Base-by-base conservation (phyloP, 2,329 filamentous ascomycete genomes). In the Nannizziopsis arthrosporioides region DNA sequence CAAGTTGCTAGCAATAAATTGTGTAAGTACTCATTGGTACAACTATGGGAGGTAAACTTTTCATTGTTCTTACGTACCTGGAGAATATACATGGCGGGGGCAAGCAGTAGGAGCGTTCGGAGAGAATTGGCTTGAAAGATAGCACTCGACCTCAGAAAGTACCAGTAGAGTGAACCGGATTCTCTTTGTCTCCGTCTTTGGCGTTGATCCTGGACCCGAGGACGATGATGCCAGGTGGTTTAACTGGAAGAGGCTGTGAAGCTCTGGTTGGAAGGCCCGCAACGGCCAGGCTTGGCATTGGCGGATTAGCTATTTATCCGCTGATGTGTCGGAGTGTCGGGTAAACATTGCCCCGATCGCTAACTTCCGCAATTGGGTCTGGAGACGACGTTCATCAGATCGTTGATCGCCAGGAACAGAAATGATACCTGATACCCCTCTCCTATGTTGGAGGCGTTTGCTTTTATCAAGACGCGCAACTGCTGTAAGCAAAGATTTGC, bases 1-100 rank as follows among this genome's bases (percentile, higher is more conserved):
- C 86, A 57, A 96, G 81, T 73, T 77, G 73, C 74, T 79, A 53
- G 27, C 42, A 18, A 14, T 18, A 39, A 32, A 30, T 6, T 18
- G 7, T 15, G 31, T 34, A 46, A 36, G 19, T 15, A 19, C 17
- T 15, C 32, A 44, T 11, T 34, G n/a, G 15, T 15, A 38, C 7
- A 18, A 27, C 22, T 38, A 46, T 47, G 19, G 42, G 49, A 38
- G 50, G 52, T 53, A 44, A 44, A 52, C 42, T 19, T 3, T n/a
- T 2, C 52, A 42, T 42, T 37, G 42, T 27, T 17, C 27, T 7
- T 27, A 27, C 53, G 50, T 55, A 64, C 63, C 59, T 65, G 61
- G 46, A 64, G 62, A 42, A 65, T 63, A 57, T 62, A 61, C 63
- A 64, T 64, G 48, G 49, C 51, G 53, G 52, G 36, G 2, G 22